Conservation (phyloP, 108 stramenopile genomes). For the Mediolabrus comicus region DNA sequence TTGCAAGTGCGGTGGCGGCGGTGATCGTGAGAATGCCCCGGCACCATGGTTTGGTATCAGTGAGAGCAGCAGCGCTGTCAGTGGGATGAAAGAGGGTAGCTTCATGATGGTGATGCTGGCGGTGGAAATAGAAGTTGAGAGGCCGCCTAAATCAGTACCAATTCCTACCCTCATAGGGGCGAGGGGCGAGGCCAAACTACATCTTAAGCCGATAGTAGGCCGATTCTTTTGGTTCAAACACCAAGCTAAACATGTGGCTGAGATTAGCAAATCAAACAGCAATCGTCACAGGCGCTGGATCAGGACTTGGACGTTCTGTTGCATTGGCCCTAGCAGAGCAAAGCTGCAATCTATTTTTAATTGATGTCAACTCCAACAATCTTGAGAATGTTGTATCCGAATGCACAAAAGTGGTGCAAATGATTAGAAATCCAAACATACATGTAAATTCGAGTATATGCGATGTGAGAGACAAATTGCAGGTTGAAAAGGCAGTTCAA, state of each 20-base stretch:
- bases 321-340: slow-evolving; percentile 21
- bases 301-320: slow-evolving; percentile 68
- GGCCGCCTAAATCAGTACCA: no score
- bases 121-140: not conserved
- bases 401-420: slow-evolving; percentile 13
- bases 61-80: not conserved
- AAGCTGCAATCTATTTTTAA: slow-evolving; percentile 39
- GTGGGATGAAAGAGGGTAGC: not conserved
- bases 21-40: not conserved
- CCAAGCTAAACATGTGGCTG: slow-evolving; percentile 15
- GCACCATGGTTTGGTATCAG: not conserved
- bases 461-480: slow-evolving; percentile 51
- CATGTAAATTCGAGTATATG: slow-evolving; percentile 34
- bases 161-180: no score
- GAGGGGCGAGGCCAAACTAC: no score
- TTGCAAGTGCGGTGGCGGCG: not conserved
- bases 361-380: slow-evolving; percentile 21
- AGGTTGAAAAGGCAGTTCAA: slow-evolving; percentile 44
- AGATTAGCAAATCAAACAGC: slow-evolving; percentile 21
- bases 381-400: slow-evolving; percentile 18
- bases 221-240: no score
- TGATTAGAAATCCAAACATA: slow-evolving; percentile 5
- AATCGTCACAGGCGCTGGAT: slow-evolving; percentile 55
- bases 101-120: not conserved
- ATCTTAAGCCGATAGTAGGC: no score